phyloP scores from a whole-genome alignment of 139 green algal genomes.

The Gonium pectorale region DNA sequence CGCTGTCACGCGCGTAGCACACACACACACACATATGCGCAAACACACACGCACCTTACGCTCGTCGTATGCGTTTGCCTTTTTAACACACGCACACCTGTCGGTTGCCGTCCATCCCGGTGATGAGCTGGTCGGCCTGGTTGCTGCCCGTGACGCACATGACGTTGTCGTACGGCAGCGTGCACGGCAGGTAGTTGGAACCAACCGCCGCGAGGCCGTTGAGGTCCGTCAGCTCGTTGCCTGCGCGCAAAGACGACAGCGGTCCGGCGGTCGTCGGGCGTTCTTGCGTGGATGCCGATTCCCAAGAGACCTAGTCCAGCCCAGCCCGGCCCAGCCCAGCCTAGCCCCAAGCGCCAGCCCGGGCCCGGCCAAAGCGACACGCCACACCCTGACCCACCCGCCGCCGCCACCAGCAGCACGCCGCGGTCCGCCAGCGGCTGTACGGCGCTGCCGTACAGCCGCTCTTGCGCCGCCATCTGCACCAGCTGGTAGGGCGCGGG shows the following conservation, averaged over 20 bases:
- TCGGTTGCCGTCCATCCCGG: neutral
- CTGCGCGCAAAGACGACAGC: neutral
- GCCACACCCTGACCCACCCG: neutral
- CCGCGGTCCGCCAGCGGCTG: neutral
- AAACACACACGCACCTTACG: neutral
- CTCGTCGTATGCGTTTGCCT: neutral
- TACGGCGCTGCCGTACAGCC: neutral
- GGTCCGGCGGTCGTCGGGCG: neutral
- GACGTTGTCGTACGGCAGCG: neutral
- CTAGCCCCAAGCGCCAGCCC: neutral
- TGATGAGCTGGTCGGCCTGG: neutral
- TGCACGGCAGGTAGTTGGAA: constrained; percentile 2
- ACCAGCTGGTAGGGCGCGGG: neutral
- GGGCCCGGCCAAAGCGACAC: neutral
- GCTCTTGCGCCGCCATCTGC: neutral
- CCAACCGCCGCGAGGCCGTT: neutral
- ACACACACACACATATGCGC: neutral
- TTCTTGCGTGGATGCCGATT: neutral
- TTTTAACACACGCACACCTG: neutral
- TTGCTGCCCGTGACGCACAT: constrained; percentile 5
- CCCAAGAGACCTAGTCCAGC: neutral
- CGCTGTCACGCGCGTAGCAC: neutral
- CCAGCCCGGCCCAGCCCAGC: neutral
- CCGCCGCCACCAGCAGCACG: neutral
- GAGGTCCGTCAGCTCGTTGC: constrained; percentile 11